Base-by-base conservation (phyloP, 2,329 filamentous ascomycete species). In the Fragosphaeria purpurea region DNA sequence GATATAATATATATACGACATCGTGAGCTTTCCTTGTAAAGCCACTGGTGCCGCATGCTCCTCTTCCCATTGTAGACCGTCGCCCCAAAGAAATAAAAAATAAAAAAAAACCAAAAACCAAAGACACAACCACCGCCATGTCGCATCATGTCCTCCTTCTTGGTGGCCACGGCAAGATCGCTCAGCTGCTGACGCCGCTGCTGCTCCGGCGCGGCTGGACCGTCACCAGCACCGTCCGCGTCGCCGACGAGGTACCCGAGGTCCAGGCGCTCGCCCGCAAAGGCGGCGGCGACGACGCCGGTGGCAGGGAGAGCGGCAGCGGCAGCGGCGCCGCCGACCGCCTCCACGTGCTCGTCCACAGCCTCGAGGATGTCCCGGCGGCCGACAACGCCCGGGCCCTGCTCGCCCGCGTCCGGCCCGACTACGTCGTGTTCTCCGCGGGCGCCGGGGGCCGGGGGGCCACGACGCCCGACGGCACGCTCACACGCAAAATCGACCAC, bases 131-230 rank as follows among this genome's bases (percentile, higher is more conserved):
- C 12, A 47, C n/a, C n/a, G 59, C 47, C 55, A 60, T 64, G 55
- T 58, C 57, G 56, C 70, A 65, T 34, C 72, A 79, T 62, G 79
- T 90, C 53, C 80, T 90, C 54, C 68, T 93, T 57, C 78, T 93
- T 55, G 87, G 87, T 61, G 88, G 87, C 60, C 86, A 90, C 70
- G 88, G 88, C 69, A 88, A 89, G 64, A 68, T 93, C 53, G 79
- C 86, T 57, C 79, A 86, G 52, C 69, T 83, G 42, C 75, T 93
- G 40, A 93, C 87, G 7, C 85, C 85, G 1, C 75, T 90, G 53
- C 80, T 94, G 7, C 79, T 93, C 41, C 73, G 80, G 47, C 80
- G 82, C 57, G 79, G 79, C 37, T 91, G 86, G 84, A 79, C 79
- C 57, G 84, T 94, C 49, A 89, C 85, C 53, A 87, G 83, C 63